Base-by-base conservation (phyloP, 495 filamentous ascomycete species). In the Articulospora tetracladia region DNA sequence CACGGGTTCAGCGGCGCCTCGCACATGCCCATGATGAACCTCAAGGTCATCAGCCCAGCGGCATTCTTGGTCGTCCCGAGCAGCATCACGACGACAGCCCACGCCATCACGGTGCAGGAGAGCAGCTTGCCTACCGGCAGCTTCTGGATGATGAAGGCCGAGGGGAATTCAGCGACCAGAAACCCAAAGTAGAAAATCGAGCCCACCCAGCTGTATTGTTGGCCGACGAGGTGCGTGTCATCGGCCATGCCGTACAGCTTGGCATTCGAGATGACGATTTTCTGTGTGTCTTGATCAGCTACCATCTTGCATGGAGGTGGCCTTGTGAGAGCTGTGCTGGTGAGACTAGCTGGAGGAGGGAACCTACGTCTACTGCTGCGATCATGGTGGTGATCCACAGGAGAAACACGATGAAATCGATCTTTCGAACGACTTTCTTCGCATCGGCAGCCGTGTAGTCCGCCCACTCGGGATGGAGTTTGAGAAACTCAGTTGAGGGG, bases 41-140 rank as follows among this genome's bases (percentile, higher is more conserved):
- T 79, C 51, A 84, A 79, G 10, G 79, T 77, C 52, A 85, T 73
- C 1, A 80, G 79, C 10, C 81, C 80, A 25, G 27, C 57, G 26
- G 72, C 69, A 56, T 69, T 65, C 19, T 19, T 1, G 68, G 61
- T 1, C 76, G 76, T 78, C 17, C 80, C 82, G 65, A 82, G 75
- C 65, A 78, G 82, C 66, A 74, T 73, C 1, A 86, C 69, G 23
- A 80, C 73, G 0, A 75, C 49, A 17, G 82, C 83, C 83, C 83
- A 86, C 53, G 79, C 73, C 41, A 86, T 70, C 27, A 86, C 77
- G 58, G 78, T 84, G 28, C 77, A 69, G 0, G 76, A 80, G 0
- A 80, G 83, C 58, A 83, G 85, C 61, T 84, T 85, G 4, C 82
- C 83, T 4, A 84, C 63, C 2, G 83, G 83, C 0, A 85, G 66